Conservation (phyloP, 495 filamentous ascomycete genomes). For the Podospora pseudoanserina region DNA sequence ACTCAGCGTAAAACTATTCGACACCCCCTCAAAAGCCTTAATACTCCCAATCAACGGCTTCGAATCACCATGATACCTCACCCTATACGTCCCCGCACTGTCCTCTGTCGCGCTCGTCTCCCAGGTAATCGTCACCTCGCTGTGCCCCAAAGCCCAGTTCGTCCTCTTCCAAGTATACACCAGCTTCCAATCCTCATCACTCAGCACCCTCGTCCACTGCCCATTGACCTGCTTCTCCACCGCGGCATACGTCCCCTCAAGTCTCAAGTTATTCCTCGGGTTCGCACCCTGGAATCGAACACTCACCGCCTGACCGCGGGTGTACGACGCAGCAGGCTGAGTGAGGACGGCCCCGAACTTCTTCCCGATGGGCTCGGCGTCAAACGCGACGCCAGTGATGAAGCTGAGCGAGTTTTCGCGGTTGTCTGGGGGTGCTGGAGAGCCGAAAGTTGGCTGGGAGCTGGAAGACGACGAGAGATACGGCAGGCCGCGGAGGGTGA, state of each 20-base stretch:
- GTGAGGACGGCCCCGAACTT: conserved; percentile 65
- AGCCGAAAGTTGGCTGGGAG: conserved; percentile 49
- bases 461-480: conserved; percentile 58
- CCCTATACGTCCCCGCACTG: conserved; percentile 66
- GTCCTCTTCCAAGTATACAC: conserved; percentile 80
- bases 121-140: conserved; percentile 76
- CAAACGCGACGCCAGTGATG: conserved; percentile 75
- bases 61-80: conserved; percentile 82
- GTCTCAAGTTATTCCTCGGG: conserved; percentile 80
- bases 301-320: conserved; percentile 58
- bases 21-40: conserved; percentile 68
- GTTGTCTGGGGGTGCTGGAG: conserved; percentile 73
- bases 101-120: conserved; percentile 56
- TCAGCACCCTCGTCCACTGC: conserved; percentile 64
- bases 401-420: conserved; percentile 68
- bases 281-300: conserved; percentile 84
- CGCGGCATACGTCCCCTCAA: conserved; percentile 75
- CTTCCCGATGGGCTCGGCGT: conserved; percentile 61
- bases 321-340: conserved; percentile 56
- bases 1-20: conserved; percentile 55
- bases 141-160: conserved; percentile 66
- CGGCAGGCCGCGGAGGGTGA: conserved; percentile 66
- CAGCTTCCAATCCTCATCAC: conserved; percentile 76
- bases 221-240: conserved; percentile 60
- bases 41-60: conserved; percentile 66